Conservation (phyloP, 495 filamentous ascomycete species). For the Tuber calosporum region DNA sequence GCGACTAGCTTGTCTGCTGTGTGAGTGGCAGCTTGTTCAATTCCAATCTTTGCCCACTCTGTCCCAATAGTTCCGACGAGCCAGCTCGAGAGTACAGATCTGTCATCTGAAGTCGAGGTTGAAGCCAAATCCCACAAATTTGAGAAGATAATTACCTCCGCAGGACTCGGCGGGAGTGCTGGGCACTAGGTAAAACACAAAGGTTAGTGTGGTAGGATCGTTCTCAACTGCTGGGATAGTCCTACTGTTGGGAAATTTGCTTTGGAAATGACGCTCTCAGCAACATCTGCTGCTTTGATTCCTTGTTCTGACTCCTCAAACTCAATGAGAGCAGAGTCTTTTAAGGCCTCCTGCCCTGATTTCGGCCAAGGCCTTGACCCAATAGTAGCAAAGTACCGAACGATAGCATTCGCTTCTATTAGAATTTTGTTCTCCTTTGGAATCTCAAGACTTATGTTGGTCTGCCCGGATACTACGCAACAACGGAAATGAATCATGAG, state of each 20-base stretch:
- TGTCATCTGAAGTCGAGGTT: constrained; percentile 8
- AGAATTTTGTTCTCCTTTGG: constrained; percentile 38
- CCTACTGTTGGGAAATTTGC: constrained; percentile 18
- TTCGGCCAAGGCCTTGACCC: constrained; percentile 36
- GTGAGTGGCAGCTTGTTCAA: constrained; percentile 33
- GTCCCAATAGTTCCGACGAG: constrained; percentile 25
- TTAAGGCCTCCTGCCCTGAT: constrained; percentile 23
- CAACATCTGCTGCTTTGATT: constrained; percentile 21
- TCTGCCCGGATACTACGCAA: constrained; percentile 26
- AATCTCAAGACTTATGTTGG: constrained; percentile 29
- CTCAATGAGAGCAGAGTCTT: constrained; percentile 40
- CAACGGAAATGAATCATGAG: background rate
- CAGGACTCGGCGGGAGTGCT: constrained; percentile 33
- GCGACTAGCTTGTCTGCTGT: constrained; percentile 23
- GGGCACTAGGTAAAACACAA: constrained; percentile 20
- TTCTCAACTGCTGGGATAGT: background rate
- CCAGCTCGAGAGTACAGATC: constrained; percentile 32
- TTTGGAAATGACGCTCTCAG: constrained; percentile 29
- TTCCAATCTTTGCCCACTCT: constrained; percentile 37
- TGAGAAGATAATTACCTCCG: constrained; percentile 41
- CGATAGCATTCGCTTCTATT: constrained; percentile 42
- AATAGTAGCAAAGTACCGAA: constrained; percentile 37
- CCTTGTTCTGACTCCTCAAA: constrained; percentile 39
- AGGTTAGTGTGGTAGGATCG: constrained; percentile 8
- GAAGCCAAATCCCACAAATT: constrained; percentile 35